These are phyloP conservation scores for Delitschia confertaspora DNA, from an alignment of 495 filamentous ascomycete species.

Conservation along the genomic window DNA sequence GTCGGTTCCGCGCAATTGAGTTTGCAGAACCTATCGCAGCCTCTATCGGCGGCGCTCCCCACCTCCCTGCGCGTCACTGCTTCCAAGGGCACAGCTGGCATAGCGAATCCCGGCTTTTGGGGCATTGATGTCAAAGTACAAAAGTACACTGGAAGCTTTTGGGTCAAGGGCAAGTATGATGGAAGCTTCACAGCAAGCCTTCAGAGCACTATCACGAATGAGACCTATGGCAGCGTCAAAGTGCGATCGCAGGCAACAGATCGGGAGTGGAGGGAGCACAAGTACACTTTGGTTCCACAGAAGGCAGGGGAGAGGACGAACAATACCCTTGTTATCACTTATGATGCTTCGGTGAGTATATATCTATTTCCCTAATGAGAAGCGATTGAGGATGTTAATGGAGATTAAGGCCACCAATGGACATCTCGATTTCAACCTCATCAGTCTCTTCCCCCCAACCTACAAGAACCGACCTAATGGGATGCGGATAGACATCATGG, in stretches of 20 bases:
- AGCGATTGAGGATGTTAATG: too few species aligned
- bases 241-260: slow-evolving; percentile 35
- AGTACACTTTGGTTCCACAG: slow-evolving; percentile 36
- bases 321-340: slow-evolving; percentile 35
- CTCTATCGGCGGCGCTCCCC: slow-evolving; percentile 46
- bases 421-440: slow-evolving; percentile 32
- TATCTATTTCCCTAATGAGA: not conserved
- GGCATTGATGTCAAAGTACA: slow-evolving; percentile 26
- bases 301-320: slow-evolving; percentile 32
- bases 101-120: slow-evolving; percentile 29
- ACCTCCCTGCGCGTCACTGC: slow-evolving; percentile 50
- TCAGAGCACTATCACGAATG: slow-evolving; percentile 40
- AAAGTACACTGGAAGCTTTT: slow-evolving; percentile 35
- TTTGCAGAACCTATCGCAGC: slow-evolving; percentile 40
- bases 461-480: slow-evolving; percentile 35
- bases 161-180: slow-evolving; percentile 29
- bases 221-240: slow-evolving; percentile 38
- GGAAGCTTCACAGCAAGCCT: slow-evolving; percentile 36
- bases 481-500: slow-evolving; percentile 30
- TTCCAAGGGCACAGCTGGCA: slow-evolving; percentile 20
- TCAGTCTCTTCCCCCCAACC: slow-evolving; percentile 35
- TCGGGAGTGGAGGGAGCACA: slow-evolving; percentile 42
- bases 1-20: slow-evolving; percentile 44
- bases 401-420: not conserved
- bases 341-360: slow-evolving; percentile 25